Base-by-base conservation (phyloP, 1,284 basidiomycete genomes). In the Heterobasidion parviporum region DNA sequence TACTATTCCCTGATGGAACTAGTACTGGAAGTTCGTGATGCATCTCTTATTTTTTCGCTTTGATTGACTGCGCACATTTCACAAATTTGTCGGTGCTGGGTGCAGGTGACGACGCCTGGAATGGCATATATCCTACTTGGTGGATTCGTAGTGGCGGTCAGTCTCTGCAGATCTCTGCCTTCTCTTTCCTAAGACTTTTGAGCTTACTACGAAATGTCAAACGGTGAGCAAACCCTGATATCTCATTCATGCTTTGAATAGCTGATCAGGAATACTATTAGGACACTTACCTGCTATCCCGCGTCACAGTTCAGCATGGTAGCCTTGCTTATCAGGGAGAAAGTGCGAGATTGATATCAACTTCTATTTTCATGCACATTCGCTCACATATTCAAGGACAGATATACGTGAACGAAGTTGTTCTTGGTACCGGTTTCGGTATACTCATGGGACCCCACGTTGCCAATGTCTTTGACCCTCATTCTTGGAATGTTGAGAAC, bases 351-450 rank as follows among this genome's bases (percentile, higher is more conserved):
- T 20, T 38, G 3, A 8, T 33, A 1, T 1, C 6, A 8, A 16
- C n/a, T 15, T 15, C 32, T 4, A 5, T 8, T 47, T 18, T 41
- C 44, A 35, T 41, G 50, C 18, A 18, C 20, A 47, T 45, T 8
- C 15, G 12, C 26, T 26, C 26, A 26, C 6, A 26, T 26, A 26
- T 26, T 26, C 26, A 26, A 26, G 26, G 26, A 26, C 58, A 87
- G 76, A 68, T 96, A 3, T 96, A 89, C 68, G 83, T 97, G 62
- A 95, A 94, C 63, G 95, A 98, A 75, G 94, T 95, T 26, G 87
- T 94, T 41, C 83, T 97, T 46, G 93, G 94, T 3, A 94, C 93
- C 0, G 76, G 80, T 0, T 91, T 89, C 52, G 87, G 90, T 0
- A 78, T 92, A 56, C 62, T 82, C 50, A 79, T 87, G 59, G 87